These are phyloP conservation scores for Pseudonectria buxi DNA, from an alignment of 2,329 filamentous ascomycete genomes.

Conservation along the genomic window DNA sequence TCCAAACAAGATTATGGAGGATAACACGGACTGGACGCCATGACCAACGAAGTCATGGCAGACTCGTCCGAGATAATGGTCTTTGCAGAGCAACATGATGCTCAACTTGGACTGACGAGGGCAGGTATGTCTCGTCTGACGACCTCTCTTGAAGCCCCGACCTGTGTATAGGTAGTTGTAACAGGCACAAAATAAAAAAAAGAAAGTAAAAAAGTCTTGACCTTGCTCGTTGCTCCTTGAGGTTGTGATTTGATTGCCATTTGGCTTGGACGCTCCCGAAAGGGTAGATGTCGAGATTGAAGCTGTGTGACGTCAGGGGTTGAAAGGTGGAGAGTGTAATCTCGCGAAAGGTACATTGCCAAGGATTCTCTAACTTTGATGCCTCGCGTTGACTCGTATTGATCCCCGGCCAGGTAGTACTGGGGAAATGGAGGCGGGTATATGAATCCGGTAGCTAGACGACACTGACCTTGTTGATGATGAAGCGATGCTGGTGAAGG, in stretches of 20 bases:
- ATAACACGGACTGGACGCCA: slow-evolving; percentile 7
- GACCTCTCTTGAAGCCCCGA: slow-evolving; percentile 17
- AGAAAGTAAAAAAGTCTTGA: slow-evolving; percentile 29
- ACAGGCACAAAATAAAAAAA: slow-evolving; percentile 30
- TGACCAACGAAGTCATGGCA: not conserved
- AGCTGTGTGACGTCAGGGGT: too few relatives aligned
- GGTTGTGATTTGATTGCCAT: not conserved
- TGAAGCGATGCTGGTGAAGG: too few relatives aligned
- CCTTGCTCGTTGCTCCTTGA: not conserved
- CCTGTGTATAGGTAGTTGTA: slow-evolving; percentile 34
- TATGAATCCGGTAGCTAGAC: too few relatives aligned
- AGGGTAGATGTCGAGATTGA: too few relatives aligned
- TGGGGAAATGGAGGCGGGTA: too few relatives aligned
- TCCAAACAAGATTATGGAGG: slow-evolving; percentile 27
- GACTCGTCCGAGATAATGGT: slow-evolving; percentile 15
- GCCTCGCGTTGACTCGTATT: too few relatives aligned
- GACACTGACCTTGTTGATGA: too few relatives aligned
- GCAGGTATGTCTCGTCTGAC: slow-evolving; percentile 12
- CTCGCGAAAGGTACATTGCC: too few relatives aligned
- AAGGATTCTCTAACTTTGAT: too few relatives aligned
- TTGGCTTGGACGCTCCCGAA: too few relatives aligned
- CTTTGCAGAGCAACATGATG: slow-evolving; percentile 14
- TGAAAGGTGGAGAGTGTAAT: too few relatives aligned
- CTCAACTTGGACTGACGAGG: slow-evolving; percentile 16
- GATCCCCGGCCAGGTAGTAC: too few relatives aligned